Evolutionary conservation across 2,329 filamentous ascomycete genomes (phyloP).

Genomic region (Aspergillus viridinutans): DNA sequence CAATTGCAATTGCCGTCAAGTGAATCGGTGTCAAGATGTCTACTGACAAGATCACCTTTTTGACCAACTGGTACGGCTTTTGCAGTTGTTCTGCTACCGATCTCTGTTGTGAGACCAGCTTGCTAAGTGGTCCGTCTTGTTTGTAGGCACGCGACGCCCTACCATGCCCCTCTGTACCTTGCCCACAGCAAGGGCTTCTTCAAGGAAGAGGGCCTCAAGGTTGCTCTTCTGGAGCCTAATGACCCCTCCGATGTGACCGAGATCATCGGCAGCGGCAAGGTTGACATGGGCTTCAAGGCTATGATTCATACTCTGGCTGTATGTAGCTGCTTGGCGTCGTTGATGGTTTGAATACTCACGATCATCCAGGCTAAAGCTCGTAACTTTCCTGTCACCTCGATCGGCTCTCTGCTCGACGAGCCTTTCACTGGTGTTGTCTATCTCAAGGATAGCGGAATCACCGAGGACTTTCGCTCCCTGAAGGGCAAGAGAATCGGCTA

Average conservation of each 20-base stretch:
- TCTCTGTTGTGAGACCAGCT: slow-evolving; percentile 4
- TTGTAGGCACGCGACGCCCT: slow-evolving; percentile 71
- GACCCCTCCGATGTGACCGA: slow-evolving; percentile 79
- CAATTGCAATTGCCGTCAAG: slow-evolving; percentile 28
- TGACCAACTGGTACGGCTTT: slow-evolving; percentile 70
- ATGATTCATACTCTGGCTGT: slow-evolving; percentile 79
- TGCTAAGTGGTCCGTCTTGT: slow-evolving; percentile 25
- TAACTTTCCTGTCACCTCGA: slow-evolving; percentile 66
- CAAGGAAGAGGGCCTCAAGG: slow-evolving; percentile 70
- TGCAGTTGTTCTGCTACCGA: slow-evolving; percentile 5
- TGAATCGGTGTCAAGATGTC: slow-evolving; percentile 58
- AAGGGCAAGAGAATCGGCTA: slow-evolving; percentile 76
- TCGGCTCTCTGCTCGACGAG: slow-evolving; percentile 72
- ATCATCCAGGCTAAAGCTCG: slow-evolving; percentile 65
- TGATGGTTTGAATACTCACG: slow-evolving; percentile 5
- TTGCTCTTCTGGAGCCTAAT: slow-evolving; percentile 72
- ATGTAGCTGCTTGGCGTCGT: slow-evolving; percentile 19
- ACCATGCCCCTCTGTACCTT: slow-evolving; percentile 73
- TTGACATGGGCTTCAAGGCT: slow-evolving; percentile 76
- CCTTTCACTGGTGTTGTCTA: slow-evolving; percentile 77
- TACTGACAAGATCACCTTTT: slow-evolving; percentile 79
- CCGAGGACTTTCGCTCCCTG: slow-evolving; percentile 67
- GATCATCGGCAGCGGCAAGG: slow-evolving; percentile 71
- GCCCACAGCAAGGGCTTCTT: slow-evolving; percentile 73
- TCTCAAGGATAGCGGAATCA: slow-evolving; percentile 70